Evolutionary conservation across 495 filamentous ascomycete genomes (phyloP).

Genomic region (Umbilicaria muhlenbergii): DNA sequence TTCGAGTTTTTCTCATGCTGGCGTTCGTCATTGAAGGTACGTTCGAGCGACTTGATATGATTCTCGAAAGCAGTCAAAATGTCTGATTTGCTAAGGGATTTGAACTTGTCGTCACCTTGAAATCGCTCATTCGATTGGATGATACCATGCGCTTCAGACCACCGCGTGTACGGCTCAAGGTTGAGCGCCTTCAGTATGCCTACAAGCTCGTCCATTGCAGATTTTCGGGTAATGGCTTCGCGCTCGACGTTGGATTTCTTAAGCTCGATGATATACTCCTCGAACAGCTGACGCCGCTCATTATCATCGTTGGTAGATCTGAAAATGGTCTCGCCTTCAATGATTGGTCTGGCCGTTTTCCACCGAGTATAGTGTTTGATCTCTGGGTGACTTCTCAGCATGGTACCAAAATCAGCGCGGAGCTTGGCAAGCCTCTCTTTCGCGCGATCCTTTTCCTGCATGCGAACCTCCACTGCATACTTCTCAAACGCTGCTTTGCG

Average conservation of each 20-base stretch:
- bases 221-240: conserved; percentile 55
- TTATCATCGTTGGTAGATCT: conserved; percentile 75
- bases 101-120: conserved; percentile 76
- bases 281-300: conserved; percentile 83
- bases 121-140: conserved; percentile 70
- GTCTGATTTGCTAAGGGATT: conserved; percentile 72
- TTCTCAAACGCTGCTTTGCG: conserved; percentile 90
- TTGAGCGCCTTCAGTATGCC: conserved; percentile 68
- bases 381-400: conserved; percentile 92
- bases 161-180: conserved; percentile 86
- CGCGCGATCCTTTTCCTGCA: conserved; percentile 87
- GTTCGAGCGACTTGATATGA: conserved; percentile 83
- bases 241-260: conserved; percentile 62
- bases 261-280: conserved; percentile 80
- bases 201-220: conserved; percentile 73
- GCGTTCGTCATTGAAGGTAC: conserved; percentile 72
- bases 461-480: conserved; percentile 76
- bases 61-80: conserved; percentile 87
- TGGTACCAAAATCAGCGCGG: conserved; percentile 83
- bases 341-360: conserved; percentile 90
- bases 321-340: conserved; percentile 92
- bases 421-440: conserved; percentile 91
- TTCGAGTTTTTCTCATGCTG: conserved; percentile 74
- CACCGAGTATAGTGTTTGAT: conserved; percentile 96
- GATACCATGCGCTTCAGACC: conserved; percentile 75